phyloP scores from a whole-genome alignment of 352 stramenopile species.

The Thraustochytrium sp. region DNA sequence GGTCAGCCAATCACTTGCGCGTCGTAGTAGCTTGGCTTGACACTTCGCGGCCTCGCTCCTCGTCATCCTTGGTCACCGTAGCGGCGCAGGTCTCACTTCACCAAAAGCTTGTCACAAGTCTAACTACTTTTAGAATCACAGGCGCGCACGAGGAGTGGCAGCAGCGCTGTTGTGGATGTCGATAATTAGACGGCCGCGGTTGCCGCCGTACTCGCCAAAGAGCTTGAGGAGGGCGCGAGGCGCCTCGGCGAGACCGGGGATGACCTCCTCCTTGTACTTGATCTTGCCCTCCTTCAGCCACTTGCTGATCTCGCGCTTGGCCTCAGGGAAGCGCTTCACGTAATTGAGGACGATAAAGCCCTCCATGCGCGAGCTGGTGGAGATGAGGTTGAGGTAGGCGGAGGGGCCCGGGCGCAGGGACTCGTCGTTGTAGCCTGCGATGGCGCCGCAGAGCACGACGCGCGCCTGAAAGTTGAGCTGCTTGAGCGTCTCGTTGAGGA shows the following conservation, averaged over 20 bases:
- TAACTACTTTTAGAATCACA: too few species aligned
- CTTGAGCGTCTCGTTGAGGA: slow-evolving; percentile 50
- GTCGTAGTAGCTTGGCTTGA: too few species aligned
- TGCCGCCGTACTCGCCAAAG: slow-evolving; percentile 40
- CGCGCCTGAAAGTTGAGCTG: slow-evolving; percentile 49
- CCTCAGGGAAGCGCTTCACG: slow-evolving; percentile 6
- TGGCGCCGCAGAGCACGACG: slow-evolving; percentile 56
- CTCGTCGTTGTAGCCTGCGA: slow-evolving; percentile 50
- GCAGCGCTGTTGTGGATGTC: too few species aligned
- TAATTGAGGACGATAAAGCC: slow-evolving; percentile 46
- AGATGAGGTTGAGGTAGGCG: slow-evolving; percentile 39
- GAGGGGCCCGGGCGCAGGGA: background rate
- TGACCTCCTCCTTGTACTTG: slow-evolving; percentile 23
- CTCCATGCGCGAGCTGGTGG: slow-evolving; percentile 38
- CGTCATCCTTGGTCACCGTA: too few species aligned
- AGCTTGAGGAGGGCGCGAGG: slow-evolving; percentile 41
- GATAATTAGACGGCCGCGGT: slow-evolving; percentile 42
- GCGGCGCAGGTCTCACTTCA: too few species aligned
- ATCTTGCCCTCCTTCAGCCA: slow-evolving; percentile 40
- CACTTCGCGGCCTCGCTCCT: too few species aligned
- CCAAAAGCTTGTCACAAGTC: too few species aligned
- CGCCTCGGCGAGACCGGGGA: slow-evolving; percentile 29
- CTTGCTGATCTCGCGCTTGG: background rate
- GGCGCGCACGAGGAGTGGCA: too few species aligned
- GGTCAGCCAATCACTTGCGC: too few species aligned